Base-by-base conservation (phyloP, 2,329 filamentous ascomycete genomes). In the Botryosphaeria agaves region DNA sequence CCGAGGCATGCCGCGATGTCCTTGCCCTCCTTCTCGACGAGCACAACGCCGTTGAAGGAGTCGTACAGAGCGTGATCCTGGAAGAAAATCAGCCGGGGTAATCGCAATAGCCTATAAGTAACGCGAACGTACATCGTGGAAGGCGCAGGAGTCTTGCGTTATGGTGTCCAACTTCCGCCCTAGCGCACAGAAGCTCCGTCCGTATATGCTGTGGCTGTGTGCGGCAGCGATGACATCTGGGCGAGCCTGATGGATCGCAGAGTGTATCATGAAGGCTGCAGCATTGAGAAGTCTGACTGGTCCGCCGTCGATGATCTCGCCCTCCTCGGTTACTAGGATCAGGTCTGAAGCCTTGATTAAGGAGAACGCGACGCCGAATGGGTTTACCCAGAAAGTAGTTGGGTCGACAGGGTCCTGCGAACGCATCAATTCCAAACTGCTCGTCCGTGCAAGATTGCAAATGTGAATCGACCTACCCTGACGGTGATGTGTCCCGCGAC, bases 261-360 rank as follows among this genome's bases (percentile, higher is more conserved):
- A 42, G 38, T 63, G 60, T 29, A 63, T 64, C 42, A 56, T 56
- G 39, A 59, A 62, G 1, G 55, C 60, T 0, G 60, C 58, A 0
- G 51, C 50, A 36, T 64, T 62, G 21, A 61, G 45, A 6, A 52
- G 38, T 9, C 49, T 45, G 32, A 45, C 40, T 15, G 48, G 42
- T 14, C 52, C 54, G 6, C 57, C 57, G 17, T 52, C 55, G 23
- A 61, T 48, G 14, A 61, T 51, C 24, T 56, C 40, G 7, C 59
- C 61, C 7, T 51, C 31, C 25, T 58, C 47, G 34, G 60, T 47
- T 4, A 64, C 55, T 7, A 47, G 49, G 18, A 64, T 57, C 26
- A 65, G 47, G 36, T 65, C 59, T 4, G 48, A 55, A n/a, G 52
- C 54, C 29, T 48, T 59, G 18, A 64, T 49, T 6, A 54, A 36